These are phyloP conservation scores for Epithele typhae DNA, from an alignment of 768 basidiomycete species.

Conservation along the genomic window DNA sequence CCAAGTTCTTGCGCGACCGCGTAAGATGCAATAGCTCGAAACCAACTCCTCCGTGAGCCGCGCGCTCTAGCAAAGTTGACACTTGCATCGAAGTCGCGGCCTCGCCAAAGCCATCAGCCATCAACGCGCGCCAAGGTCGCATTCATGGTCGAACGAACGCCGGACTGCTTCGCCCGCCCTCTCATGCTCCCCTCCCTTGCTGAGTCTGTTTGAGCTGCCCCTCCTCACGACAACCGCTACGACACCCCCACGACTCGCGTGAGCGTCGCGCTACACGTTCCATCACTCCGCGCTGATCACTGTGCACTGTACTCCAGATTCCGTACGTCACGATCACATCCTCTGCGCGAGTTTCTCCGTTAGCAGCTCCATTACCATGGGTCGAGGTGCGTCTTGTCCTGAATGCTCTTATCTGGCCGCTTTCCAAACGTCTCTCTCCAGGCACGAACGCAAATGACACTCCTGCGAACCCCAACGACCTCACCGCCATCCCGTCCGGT, in stretches of 20 bases:
- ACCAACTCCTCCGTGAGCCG: no score
- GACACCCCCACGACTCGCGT: conserved; percentile 9
- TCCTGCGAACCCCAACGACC: conserved; percentile 15
- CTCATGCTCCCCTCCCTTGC: background rate
- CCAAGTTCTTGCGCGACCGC: no score
- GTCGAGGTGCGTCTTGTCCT: conserved; percentile 13
- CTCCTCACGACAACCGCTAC: conserved; percentile 7
- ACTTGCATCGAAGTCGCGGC: no score
- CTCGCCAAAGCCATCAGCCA: conserved; percentile 1
- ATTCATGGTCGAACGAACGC: conserved; percentile 2
- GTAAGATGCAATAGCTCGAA: no score
- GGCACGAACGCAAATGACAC: conserved; percentile 1
- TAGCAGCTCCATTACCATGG: conserved; percentile 14
- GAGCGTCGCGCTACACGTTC: background rate
- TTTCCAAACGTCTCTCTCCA: background rate
- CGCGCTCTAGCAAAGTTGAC: no score
- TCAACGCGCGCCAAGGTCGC: conserved; percentile 7
- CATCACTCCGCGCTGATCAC: conserved; percentile 1
- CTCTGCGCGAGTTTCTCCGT: conserved; percentile 3
- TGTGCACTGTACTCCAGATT: background rate
- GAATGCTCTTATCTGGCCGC: background rate
- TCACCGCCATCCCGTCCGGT: conserved; percentile 10
- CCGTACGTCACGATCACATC: conserved; percentile 2
- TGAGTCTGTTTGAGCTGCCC: conserved; percentile 1
- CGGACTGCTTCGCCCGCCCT: conserved; percentile 7